Base-by-base conservation (phyloP, 208 protist genomes). In the Trypanosoma mega region DNA sequence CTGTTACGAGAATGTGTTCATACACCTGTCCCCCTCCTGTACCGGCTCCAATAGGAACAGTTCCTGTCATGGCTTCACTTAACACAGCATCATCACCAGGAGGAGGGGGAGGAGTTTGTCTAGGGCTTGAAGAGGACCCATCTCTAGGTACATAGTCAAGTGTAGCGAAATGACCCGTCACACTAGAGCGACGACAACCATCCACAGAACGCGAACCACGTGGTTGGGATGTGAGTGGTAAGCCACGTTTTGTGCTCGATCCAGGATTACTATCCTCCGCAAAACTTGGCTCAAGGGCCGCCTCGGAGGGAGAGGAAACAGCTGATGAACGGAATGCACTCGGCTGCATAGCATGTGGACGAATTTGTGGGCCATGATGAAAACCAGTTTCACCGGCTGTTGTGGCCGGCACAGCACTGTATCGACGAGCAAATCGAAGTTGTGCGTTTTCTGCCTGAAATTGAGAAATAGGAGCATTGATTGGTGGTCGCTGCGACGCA, bases 1-100 rank as follows among this genome's bases (percentile, higher is more conserved):
- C 88, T 21, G 78, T 62, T 43, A 91, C 74, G 24, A 95, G 74
- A 31, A 87, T 47, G 45, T 94, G 87, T 63, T 86, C 82, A 44
- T 78, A 82, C 50, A 74, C 56, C 12, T 54, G 57, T 26, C 61
- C 76, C 18, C 68, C 75, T 36, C 64, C 33, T 14, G 26, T 37
- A 20, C 39, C n/a, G n/a, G n/a, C n/a, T n/a, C n/a, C n/a, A n/a
- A n/a, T n/a, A n/a, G n/a, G n/a, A n/a, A n/a, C n/a, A n/a, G n/a
- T n/a, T n/a, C n/a, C 58, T 50, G 29, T 47, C 33, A 49, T 27
- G 45, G 29, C 24, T 12, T 23, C 56, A 60, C 7, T 53, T 29
- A 8, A 1, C 12, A 18, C 1, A 7, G 46, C 2, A n/a, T 50
- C 29, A 26, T 49, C 63, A 3, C 57, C 63, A 39, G 27, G 20